A percentile compares a stretch with the other conserved stretches of the same genome.
These are phyloP conservation scores for Ganoderma sinense DNA, from an alignment of 1,284 basidiomycete genomes.

Conservation along the genomic window DNA sequence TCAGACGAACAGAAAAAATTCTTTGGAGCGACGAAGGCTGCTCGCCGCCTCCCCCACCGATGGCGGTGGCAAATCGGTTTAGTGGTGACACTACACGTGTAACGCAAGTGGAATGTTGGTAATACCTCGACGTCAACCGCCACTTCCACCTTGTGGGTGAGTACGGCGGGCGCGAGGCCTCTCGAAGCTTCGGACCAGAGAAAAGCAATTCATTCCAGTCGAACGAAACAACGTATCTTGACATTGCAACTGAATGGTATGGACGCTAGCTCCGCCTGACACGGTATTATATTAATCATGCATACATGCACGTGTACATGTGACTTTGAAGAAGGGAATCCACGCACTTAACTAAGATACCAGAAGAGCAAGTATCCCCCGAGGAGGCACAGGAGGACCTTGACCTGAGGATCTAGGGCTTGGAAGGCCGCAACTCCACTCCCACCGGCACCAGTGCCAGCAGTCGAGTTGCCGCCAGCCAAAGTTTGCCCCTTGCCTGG, in stretches of 20 bases:
- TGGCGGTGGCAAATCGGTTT: neutral
- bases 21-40: neutral
- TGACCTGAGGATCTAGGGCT: constrained; percentile 70
- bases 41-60: neutral
- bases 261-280: neutral
- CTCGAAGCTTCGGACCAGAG: neutral
- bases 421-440: constrained; percentile 47
- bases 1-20: neutral
- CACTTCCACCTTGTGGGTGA: neutral
- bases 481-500: constrained; percentile 78
- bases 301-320: neutral
- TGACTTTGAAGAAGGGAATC: neutral
- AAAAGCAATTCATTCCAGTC: neutral
- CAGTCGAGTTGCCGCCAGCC: constrained; percentile 49
- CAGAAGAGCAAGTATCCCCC: constrained; percentile 73
- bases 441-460: constrained; percentile 40
- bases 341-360: constrained; percentile 46
- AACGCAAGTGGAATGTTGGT: neutral
- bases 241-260: neutral
- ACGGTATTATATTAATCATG: neutral
- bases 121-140: neutral
- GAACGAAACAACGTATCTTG: neutral
- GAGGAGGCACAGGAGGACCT: constrained; percentile 65
- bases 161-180: neutral
- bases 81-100: neutral